phyloP scores from a whole-genome alignment of 306 rosid species.

The Malus asiatica region DNA sequence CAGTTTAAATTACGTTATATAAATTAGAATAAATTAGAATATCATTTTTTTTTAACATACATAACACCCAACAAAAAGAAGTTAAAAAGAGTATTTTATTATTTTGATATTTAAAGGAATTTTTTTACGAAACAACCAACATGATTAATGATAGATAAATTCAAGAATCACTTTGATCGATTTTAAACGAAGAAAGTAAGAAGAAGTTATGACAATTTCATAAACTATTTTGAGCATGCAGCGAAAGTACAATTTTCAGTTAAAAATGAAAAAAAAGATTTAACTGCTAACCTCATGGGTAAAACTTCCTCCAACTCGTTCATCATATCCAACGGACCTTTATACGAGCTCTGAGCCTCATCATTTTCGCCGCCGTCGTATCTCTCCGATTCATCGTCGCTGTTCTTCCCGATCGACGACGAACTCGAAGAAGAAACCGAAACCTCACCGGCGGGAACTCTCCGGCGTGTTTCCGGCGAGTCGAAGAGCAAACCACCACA shows the following conservation, averaged over 20 bases:
- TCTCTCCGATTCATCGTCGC: slow-evolving; percentile 48
- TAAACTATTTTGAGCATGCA: too few relatives aligned
- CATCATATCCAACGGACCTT: slow-evolving; percentile 57
- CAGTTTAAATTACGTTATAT: too few relatives aligned
- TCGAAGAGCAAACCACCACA: slow-evolving; percentile 29
- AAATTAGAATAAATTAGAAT: too few relatives aligned
- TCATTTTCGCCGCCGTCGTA: slow-evolving; percentile 40
- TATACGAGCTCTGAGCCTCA: slow-evolving; percentile 73
- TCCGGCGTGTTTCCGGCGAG: slow-evolving; percentile 14
- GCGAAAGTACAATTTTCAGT: neutral
- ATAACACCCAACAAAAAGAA: too few relatives aligned
- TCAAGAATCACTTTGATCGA: too few relatives aligned
- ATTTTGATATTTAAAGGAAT: too few relatives aligned
- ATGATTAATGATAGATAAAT: too few relatives aligned
- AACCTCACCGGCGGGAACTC: neutral
- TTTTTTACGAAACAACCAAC: too few relatives aligned
- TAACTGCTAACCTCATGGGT: slow-evolving; percentile 49
- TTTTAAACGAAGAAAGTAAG: too few relatives aligned
- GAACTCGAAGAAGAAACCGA: slow-evolving; percentile 36
- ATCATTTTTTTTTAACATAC: too few relatives aligned
- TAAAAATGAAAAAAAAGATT: neutral
- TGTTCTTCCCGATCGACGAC: slow-evolving; percentile 85
- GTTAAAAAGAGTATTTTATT: too few relatives aligned
- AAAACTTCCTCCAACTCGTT: slow-evolving; percentile 71
- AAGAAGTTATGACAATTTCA: too few relatives aligned